phyloP scores from a whole-genome alignment of 164 flowering plant species.

The Annona squamosa region DNA sequence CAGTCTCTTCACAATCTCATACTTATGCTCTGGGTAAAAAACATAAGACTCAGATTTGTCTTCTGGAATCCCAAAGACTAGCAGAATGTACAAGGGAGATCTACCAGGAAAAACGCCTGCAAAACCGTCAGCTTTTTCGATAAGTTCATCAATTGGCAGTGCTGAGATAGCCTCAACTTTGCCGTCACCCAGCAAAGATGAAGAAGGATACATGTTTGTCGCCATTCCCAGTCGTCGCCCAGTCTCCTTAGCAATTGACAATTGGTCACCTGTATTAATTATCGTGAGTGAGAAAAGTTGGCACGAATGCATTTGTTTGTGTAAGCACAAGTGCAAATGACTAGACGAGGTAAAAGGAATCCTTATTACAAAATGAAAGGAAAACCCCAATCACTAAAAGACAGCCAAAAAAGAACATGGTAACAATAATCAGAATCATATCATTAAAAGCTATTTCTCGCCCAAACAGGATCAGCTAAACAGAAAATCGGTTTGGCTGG shows the following conservation, averaged over 20 bases:
- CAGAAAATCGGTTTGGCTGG: too few relatives aligned
- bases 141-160: conserved; percentile 50
- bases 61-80: neutral
- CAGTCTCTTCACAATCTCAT: conserved; percentile 48
- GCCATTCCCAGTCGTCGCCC: conserved; percentile 71
- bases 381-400: neutral
- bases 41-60: neutral
- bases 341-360: neutral
- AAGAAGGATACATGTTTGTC: conserved; percentile 61
- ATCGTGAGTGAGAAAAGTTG: neutral
- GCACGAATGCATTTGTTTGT: neutral
- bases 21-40: conserved; percentile 43
- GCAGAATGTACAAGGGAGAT: neutral
- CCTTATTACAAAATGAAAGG: neutral
- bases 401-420: neutral
- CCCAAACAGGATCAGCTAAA: too few relatives aligned
- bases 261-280: conserved; percentile 44
- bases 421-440: too few relatives aligned
- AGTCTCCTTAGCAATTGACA: conserved; percentile 60
- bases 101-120: conserved; percentile 73
- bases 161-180: conserved; percentile 28
- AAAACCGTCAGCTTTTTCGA: conserved; percentile 68
- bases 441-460: too few relatives aligned
- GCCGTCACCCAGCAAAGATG: conserved; percentile 40
- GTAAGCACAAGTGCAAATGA: neutral